Conservation (phyloP, 1,139 yeast species). For the Suhomyces kunorum region DNA sequence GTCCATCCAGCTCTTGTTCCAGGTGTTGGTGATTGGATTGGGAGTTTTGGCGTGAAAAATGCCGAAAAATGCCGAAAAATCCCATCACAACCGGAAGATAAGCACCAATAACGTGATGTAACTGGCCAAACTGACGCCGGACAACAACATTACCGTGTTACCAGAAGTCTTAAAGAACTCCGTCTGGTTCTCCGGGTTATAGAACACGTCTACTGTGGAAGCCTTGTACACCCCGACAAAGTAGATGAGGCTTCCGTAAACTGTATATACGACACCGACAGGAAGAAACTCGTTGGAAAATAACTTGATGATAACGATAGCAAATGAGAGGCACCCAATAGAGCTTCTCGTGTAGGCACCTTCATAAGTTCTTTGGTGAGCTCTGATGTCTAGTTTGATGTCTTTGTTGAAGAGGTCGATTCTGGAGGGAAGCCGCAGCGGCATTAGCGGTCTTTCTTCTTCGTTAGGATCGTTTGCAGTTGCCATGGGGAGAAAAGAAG, state of each 20-base stretch:
- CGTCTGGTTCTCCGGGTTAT: conserved; percentile 41
- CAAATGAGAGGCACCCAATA: conserved; percentile 47
- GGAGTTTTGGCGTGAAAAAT: conserved; percentile 47
- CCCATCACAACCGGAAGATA: conserved; percentile 35
- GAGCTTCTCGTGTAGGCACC: conserved; percentile 62
- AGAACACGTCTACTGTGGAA: conserved; percentile 46
- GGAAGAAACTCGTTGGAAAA: conserved; percentile 55
- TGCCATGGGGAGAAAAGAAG: not conserved
- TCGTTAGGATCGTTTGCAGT: not conserved
- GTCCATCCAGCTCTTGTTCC: conserved; percentile 84
- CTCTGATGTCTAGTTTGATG: conserved; percentile 53
- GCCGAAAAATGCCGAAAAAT: too few relatives aligned
- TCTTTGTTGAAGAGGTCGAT: conserved; percentile 38
- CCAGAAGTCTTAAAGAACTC: conserved; percentile 54
- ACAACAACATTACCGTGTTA: conserved; percentile 46
- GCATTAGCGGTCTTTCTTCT: not conserved
- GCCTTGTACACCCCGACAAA: conserved; percentile 51
- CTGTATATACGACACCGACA: conserved; percentile 53
- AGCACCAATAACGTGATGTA: conserved; percentile 47
- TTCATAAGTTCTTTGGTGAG: conserved; percentile 63
- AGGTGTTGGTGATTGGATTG: conserved; percentile 75
- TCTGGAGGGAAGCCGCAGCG: conserved; percentile 34
- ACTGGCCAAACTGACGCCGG: conserved; percentile 46
- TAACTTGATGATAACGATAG: conserved; percentile 50
- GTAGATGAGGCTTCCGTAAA: conserved; percentile 52